Base-by-base conservation (phyloP, 805 yeast species). In the Nakazawaea ambrosiae region DNA sequence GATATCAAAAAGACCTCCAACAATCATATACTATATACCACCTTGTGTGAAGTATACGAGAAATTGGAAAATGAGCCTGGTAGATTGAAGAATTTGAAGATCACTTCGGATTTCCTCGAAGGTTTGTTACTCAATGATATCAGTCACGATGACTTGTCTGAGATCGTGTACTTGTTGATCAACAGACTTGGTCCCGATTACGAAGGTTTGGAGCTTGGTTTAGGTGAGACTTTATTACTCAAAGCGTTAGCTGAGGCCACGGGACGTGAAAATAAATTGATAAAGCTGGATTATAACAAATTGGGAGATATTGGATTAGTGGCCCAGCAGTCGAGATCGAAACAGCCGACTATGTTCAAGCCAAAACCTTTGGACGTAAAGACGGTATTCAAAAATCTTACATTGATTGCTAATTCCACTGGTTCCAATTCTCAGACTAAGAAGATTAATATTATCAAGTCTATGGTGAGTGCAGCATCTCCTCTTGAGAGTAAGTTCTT, bases 121-220 rank as follows among this genome's bases (percentile, higher is more conserved):
- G 71, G 74, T 29, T 78, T 87, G 0, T 62, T 92, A 37, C 55
- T 68, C 20, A 65, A 70, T 31, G 67, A 75, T 31, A 74, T 78
- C 5, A 45, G 49, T 5, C 33, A 44, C 3, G 46, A 56, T 3
- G 74, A 71, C 31, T 60, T 92, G 37, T 68, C 85, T 5, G 76
- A 74, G 39, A 78, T 86, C 2, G 82, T 89, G 1, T 92, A 90
- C 49, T 68, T 92, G 14, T 83, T 84, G 60, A 88, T 90, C 54
- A 90, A 90, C 55, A 66, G 90, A 43, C 62, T 89, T 8, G 96
- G 97, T 0, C 98, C 98, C 0, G 98, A 92, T 55, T 92, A 92
- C 53, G 96, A 87, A 53, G 97, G 94, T 22, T 63, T 90, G 40
- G 98, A 92, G 53, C 65, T 92, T 19, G 98, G 98, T 0, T 68